Conservation (phyloP, 805 yeast species). For the Ogataea chonburiensis region DNA sequence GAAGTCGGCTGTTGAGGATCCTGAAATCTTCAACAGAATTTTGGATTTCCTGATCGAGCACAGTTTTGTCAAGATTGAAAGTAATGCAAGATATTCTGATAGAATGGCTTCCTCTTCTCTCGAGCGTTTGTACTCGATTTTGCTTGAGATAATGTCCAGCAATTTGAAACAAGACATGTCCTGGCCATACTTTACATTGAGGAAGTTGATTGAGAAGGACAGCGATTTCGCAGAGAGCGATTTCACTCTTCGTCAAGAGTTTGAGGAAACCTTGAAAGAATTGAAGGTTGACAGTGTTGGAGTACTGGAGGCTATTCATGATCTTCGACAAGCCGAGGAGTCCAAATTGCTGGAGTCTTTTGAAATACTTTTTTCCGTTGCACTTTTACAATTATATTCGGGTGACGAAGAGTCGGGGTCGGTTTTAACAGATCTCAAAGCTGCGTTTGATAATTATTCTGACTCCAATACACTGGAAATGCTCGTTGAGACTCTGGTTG, state of each 20-base stretch:
- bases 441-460: conserved; percentile 51
- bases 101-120: conserved; percentile 45
- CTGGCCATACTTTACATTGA: conserved; percentile 61
- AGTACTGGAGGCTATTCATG: conserved; percentile 44
- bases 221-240: conserved; percentile 18
- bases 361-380: conserved; percentile 75
- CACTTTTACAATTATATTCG: conserved; percentile 69
- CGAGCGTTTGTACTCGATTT: conserved; percentile 66
- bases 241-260: conserved; percentile 26
- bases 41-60: conserved; percentile 29
- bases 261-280: conserved; percentile 58
- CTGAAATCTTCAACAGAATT: conserved; percentile 11
- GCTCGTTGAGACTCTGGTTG: conserved; percentile 41
- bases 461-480: conserved; percentile 38
- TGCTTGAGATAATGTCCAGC: conserved; percentile 39
- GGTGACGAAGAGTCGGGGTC: conserved; percentile 77
- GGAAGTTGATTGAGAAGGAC: conserved; percentile 19
- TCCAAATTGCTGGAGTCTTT: conserved; percentile 45
- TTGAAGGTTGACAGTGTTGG: conserved; percentile 50
- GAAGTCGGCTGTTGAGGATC: conserved; percentile 14
- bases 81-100: conserved; percentile 20
- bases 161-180: conserved; percentile 34
- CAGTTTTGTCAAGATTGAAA: conserved; percentile 21
- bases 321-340: conserved; percentile 33
- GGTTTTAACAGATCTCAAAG: conserved; percentile 68